phyloP scores from a whole-genome alignment of 164 flowering plant genomes.

The Umbellularia californica region DNA sequence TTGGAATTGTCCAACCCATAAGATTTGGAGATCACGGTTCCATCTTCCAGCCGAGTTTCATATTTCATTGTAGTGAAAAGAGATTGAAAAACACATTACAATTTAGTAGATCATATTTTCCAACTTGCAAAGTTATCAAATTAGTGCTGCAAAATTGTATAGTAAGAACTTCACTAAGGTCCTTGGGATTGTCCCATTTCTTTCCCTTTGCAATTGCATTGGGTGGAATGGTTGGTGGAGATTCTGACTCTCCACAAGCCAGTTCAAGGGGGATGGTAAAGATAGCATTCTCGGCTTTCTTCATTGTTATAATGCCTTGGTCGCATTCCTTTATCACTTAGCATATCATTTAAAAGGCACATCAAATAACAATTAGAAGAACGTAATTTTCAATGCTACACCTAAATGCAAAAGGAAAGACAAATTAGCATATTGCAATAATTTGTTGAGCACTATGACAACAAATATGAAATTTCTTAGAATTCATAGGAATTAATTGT shows the following conservation, averaged over 20 bases:
- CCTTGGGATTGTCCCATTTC: conserved; percentile 97
- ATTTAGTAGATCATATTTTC: too few relatives aligned
- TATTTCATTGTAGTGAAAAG: background rate
- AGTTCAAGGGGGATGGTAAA: conserved; percentile 88
- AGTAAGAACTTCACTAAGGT: conserved; percentile 87
- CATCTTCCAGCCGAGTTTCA: too few relatives aligned
- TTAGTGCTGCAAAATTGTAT: background rate
- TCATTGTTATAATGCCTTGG: conserved; percentile 90
- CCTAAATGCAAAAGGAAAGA: too few relatives aligned
- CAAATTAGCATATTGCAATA: too few relatives aligned
- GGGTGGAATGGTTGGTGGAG: conserved; percentile 92
- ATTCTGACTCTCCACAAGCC: conserved; percentile 85
- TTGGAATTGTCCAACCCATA: too few relatives aligned
- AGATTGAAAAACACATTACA: background rate
- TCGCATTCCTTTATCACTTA: conserved; percentile 98
- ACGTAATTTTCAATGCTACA: too few relatives aligned
- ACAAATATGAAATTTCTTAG: too few relatives aligned
- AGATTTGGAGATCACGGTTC: too few relatives aligned
- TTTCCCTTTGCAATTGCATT: conserved; percentile 84
- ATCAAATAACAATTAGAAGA: too few relatives aligned
- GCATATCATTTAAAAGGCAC: too few relatives aligned
- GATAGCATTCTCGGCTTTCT: conserved; percentile 88
- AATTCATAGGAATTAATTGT: too few relatives aligned
- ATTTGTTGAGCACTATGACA: too few relatives aligned
- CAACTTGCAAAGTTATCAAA: background rate